These are phyloP conservation scores for Neofusicoccum sp. DNA, from an alignment of 2,329 filamentous ascomycete species.

Conservation along the genomic window DNA sequence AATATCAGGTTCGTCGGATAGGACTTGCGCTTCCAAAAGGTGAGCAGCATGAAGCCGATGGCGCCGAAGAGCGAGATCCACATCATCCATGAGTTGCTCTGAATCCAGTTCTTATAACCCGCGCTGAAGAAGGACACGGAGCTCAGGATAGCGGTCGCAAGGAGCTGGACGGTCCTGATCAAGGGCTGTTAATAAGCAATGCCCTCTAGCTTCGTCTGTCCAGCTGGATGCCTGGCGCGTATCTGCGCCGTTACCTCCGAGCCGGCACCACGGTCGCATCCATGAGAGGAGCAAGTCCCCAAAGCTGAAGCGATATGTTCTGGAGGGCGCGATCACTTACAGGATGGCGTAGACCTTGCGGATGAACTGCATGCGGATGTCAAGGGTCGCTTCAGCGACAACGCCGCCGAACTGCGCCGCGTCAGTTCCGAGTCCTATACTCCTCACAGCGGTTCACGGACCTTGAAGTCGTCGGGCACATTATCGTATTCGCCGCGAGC, in stretches of 20 bases:
- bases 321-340: conserved; percentile 43
- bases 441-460: conserved; percentile 35
- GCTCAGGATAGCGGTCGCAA: conserved; percentile 80
- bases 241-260: not conserved
- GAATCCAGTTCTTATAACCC: conserved; percentile 84
- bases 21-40: conserved; percentile 93
- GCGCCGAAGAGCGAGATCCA: conserved; percentile 84
- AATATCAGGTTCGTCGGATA: conserved; percentile 96
- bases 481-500: conserved; percentile 86
- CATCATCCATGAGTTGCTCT: conserved; percentile 79
- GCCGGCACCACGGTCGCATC: not conserved
- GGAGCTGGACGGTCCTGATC: conserved; percentile 74
- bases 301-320: not conserved
- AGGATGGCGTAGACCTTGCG: conserved; percentile 98
- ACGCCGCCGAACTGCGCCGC: conserved; percentile 77
- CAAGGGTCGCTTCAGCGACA: conserved; percentile 89
- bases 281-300: not conserved
- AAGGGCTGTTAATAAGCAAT: not conserved
- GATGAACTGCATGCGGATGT: conserved; percentile 95
- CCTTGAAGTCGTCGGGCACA: conserved; percentile 96
- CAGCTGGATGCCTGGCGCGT: not conserved
- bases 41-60: conserved; percentile 81
- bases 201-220: too few relatives aligned
- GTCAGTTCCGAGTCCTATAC: conserved; percentile 13
- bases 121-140: conserved; percentile 82